These are phyloP conservation scores for Termitomyces sp. DNA, from an alignment of 768 basidiomycete genomes.

Conservation along the genomic window DNA sequence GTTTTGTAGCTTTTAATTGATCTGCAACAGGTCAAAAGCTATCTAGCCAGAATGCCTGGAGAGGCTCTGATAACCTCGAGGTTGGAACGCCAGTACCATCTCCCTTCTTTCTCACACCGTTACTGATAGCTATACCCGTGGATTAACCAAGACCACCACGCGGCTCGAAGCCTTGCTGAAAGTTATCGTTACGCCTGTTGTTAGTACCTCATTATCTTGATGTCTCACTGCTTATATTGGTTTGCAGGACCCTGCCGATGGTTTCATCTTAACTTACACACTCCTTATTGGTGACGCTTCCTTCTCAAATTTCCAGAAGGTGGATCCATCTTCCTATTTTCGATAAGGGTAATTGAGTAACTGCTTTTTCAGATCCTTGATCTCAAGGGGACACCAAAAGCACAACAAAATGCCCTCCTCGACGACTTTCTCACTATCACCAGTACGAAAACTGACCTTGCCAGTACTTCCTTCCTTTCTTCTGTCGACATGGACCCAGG, in stretches of 20 bases:
- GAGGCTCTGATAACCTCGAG: constrained; percentile 51
- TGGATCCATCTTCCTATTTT: constrained; percentile 18
- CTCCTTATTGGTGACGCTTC: constrained; percentile 91
- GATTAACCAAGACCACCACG: constrained; percentile 73
- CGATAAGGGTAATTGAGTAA: not conserved
- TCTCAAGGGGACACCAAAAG: constrained; percentile 86
- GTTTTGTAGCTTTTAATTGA: constrained; percentile 75
- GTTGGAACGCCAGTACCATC: constrained; percentile 23
- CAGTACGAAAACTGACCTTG: constrained; percentile 85
- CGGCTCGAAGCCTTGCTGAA: constrained; percentile 90
- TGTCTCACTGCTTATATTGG: not conserved
- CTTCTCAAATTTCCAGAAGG: constrained; percentile 98
- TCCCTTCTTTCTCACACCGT: constrained; percentile 2
- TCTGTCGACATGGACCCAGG: constrained; percentile 91
- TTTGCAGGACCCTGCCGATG: constrained; percentile 79
- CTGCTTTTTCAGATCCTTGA: constrained; percentile 73
- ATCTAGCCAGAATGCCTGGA: constrained; percentile 78
- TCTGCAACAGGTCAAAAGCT: constrained; percentile 80
- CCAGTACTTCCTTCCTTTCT: constrained; percentile 88
- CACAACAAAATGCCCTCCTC: constrained; percentile 82
- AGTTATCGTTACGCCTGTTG: constrained; percentile 90
- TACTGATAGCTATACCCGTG: constrained; percentile 65
- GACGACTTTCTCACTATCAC: constrained; percentile 92
- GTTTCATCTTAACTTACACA: constrained; percentile 94
- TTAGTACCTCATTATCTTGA: constrained; percentile 28